Evolutionary conservation across 441 rosid species (phyloP), one percentile per base, ranked within the genome.

Genomic region (Aquilaria agallochum): DNA sequence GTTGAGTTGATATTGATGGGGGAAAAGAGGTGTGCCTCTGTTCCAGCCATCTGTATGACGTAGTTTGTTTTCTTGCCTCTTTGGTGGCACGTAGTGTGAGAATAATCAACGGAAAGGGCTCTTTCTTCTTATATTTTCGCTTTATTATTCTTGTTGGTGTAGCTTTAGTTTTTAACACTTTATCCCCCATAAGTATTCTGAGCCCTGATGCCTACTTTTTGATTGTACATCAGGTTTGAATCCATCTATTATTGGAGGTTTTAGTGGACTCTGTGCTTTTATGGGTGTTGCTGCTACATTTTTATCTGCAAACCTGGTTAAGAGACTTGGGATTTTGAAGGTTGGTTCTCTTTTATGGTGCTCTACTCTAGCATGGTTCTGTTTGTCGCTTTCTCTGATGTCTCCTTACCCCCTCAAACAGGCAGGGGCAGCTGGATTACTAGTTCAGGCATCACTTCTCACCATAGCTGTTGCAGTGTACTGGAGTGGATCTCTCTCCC

Each of bases 251-350:
- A 80, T 93, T 49, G 98, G 96, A 27, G 95, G 95, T 10, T 93
- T 93, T 62, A 90, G 86, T 72, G 98, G 97, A 54, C 75, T 90
- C 57, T 90, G 98, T 45, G 92, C 98, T 60, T 72, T 76, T 60
- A 93, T 90, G 97, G 98, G 97, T 7, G 93, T 93, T 5, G 89
- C 83, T 0, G 98, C 97, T 15, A 90, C 97, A 6, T 93, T 93
- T 67, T 73, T 89, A 51, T 85, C 98, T 58, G 88, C 97, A 63
- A 77, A 75, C 69, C 71, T 93, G 64, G 93, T 93, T 72, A 84
- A 56, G 74, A 78, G 58, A 50, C 73, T 93, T 31, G 97, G 97
- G 73, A 86, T 93, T 73, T 71, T 90, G 60, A 86, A 87, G 98
- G 98, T 92, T 42, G 13, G 45, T 20, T 47, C 58, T 59, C 50